Base-by-base conservation (phyloP, 805 yeast species). In the Debaryomyces prosopidis region DNA sequence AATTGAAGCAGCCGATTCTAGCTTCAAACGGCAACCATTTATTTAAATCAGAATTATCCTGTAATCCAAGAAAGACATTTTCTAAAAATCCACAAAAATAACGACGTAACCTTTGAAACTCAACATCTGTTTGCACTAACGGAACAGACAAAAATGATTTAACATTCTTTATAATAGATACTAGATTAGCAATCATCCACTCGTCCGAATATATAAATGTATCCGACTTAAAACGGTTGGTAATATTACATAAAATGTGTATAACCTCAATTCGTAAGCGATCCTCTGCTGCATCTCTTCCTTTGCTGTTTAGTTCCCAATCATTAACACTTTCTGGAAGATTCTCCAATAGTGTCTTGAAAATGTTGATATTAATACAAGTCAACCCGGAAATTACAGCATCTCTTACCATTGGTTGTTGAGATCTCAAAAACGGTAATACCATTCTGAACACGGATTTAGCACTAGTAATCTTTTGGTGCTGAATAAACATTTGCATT, bases 401-500 rank as follows among this genome's bases (percentile, higher is more conserved):
- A 51, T 91, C 96, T 49, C 88, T 75, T 7, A 94, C 80, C 51
- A 82, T 72, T 2, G 77, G 74, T 48, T 87, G 89, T 1, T 82
- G 81, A 0, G 90, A 82, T 23, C 80, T 83, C 39, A 94, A 65
- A 23, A 94, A 69, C 0, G 97, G 97, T 32, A 89, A 71, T 0
- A 89, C 91, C 85, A 94, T 83, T 45, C 85, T 79, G 68, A 94
- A 94, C 2, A 94, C 84, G 0, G 96, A 85, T 47, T 85, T 84
- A 0, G 97, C 97, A 48, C 97, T 89, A 1, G 96, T 91, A 44
- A 94, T 91, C 41, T 89, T 86, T 59, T 90, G 96, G 54, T 88
- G 96, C 55, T 89, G 96, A 30, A 89, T 88, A 55, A 87, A 80
- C 54, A 87, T 76, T 49, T 87, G 96, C 54, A 86, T 83, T 1